phyloP scores from a whole-genome alignment of 352 stramenopile genomes.

The Thalassiosira exigua region DNA sequence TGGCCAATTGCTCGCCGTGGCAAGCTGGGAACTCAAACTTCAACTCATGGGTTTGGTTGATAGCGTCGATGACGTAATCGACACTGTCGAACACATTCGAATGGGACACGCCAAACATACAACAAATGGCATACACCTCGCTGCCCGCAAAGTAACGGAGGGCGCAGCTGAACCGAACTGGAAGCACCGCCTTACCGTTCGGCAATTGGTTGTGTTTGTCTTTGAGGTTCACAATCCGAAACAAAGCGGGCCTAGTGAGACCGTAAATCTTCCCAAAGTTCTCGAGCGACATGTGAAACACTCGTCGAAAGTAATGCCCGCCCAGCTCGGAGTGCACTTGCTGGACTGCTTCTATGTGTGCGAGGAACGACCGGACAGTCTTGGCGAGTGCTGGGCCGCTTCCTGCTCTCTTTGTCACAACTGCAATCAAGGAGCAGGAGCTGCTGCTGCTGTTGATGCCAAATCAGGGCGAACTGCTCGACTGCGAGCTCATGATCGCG shows the following conservation, averaged over 20 bases:
- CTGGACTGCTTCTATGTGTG: no score
- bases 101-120: constrained; percentile 26
- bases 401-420: no score
- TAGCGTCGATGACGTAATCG: constrained; percentile 31
- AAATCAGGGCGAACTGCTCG: no score
- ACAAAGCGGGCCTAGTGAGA: background rate
- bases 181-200: constrained; percentile 29
- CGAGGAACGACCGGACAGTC: no score
- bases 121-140: constrained; percentile 28
- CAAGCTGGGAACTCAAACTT: constrained; percentile 31
- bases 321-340: no score
- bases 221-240: background rate
- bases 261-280: background rate
- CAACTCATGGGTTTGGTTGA: constrained; percentile 36
- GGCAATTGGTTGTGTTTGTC: background rate
- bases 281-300: constrained; percentile 4
- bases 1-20: constrained; percentile 37
- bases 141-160: constrained; percentile 47
- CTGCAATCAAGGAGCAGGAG: no score
- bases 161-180: constrained; percentile 15
- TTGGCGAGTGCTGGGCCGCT: no score
- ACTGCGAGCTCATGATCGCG: no score
- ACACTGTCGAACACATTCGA: constrained; percentile 34
- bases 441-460: no score
- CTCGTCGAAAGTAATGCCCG: no score